Conservation (phyloP, 495 filamentous ascomycete genomes). For the Penicillium ochrochloron region DNA sequence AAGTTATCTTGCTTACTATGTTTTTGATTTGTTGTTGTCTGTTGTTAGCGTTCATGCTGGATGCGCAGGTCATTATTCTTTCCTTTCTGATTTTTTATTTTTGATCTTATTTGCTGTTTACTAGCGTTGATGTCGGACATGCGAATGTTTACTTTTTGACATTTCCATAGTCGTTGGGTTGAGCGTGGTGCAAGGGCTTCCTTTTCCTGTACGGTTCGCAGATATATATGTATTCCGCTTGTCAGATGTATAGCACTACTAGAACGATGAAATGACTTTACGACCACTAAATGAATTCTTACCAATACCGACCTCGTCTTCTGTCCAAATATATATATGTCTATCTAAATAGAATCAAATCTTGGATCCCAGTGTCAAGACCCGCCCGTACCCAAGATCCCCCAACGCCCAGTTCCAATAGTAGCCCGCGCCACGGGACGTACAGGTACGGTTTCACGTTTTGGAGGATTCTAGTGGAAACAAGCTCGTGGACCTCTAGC, state of each 20-base stretch:
- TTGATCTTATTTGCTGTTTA: background rate
- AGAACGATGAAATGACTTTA: background rate
- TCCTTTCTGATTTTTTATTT: background rate
- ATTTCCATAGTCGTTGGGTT: background rate
- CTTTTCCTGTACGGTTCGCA: background rate
- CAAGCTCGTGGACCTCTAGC: conserved; percentile 15
- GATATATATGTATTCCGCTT: background rate
- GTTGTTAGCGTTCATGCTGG: background rate
- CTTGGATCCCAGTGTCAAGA: background rate
- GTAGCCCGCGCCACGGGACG: conserved; percentile 8
- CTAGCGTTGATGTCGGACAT: background rate
- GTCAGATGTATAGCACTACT: background rate
- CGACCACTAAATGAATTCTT: background rate
- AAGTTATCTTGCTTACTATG: background rate
- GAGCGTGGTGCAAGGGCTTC: background rate
- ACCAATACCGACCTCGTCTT: too few relatives aligned
- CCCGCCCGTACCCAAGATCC: conserved; percentile 5
- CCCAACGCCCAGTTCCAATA: background rate
- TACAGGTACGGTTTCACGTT: background rate
- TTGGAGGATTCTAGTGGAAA: conserved; percentile 3
- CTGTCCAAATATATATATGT: too few relatives aligned
- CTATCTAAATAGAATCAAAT: background rate
- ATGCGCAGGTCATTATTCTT: background rate
- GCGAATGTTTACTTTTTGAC: background rate
- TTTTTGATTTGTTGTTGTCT: conserved; percentile 2